Evolutionary conservation across 768 basidiomycete genomes (phyloP).

Genomic region (Cubamyces sp.): DNA sequence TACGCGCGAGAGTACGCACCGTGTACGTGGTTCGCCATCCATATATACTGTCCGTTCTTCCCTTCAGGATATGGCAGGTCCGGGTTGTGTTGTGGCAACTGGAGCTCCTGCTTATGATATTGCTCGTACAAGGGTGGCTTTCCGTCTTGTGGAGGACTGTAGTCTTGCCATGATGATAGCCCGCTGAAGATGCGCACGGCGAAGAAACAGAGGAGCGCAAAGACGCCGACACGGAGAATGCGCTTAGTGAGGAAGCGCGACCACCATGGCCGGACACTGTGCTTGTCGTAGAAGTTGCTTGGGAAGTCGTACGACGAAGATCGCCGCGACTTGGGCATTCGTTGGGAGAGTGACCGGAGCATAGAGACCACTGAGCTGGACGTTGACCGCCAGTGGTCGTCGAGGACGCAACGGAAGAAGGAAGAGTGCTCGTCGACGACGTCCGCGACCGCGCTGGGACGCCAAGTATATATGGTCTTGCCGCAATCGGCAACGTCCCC

Average conservation of each 20-base stretch:
- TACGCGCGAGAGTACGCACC: conserved; percentile 8
- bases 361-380: conserved; percentile 7
- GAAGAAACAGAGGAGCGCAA: not conserved
- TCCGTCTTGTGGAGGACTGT: not conserved
- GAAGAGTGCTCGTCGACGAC: not conserved
- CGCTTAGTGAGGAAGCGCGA: conserved; percentile 14
- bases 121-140: conserved; percentile 34
- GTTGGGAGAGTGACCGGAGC: conserved; percentile 18
- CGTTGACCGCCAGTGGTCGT: conserved; percentile 4
- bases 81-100: conserved; percentile 36
- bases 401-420: not conserved
- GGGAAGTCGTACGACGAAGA: conserved; percentile 8
- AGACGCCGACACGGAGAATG: conserved; percentile 12
- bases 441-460: not conserved
- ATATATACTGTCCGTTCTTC: conserved; percentile 27
- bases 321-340: not conserved
- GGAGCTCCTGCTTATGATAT: conserved; percentile 32
- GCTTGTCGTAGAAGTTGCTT: conserved; percentile 6
- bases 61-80: conserved; percentile 35
- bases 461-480: not conserved
- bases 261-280: conserved; percentile 8
- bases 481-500: not conserved
- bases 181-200: conserved; percentile 13
- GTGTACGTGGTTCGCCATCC: conserved; percentile 29
- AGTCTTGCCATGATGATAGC: not conserved